Evolutionary conservation across 306 rosid genomes (phyloP).

Genomic region (Dalbergia cultrata): DNA sequence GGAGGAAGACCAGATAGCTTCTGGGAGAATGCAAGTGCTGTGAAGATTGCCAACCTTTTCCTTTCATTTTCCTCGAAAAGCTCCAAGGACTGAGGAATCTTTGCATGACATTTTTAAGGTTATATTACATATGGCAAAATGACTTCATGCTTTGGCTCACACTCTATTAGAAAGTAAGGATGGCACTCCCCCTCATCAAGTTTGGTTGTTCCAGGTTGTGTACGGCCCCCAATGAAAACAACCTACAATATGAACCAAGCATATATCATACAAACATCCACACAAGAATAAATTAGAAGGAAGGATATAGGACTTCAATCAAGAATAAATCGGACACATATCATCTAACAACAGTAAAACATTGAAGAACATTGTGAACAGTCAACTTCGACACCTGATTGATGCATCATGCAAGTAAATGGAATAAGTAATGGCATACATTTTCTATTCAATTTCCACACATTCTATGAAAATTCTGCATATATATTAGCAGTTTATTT

Average conservation of each 20-base stretch:
- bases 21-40: constrained; percentile 99
- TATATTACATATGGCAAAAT: constrained; percentile 89
- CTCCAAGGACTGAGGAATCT: constrained; percentile 96
- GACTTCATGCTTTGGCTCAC: constrained; percentile 81
- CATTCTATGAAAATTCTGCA: constrained; percentile 1
- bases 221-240: constrained; percentile 96
- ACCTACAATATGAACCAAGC: constrained; percentile 59
- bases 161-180: constrained; percentile 83
- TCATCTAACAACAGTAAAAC: constrained; percentile 1
- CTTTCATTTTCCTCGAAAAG: constrained; percentile 98
- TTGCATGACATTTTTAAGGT: constrained; percentile 97
- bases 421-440: constrained; percentile 15
- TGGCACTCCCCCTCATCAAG: constrained; percentile 99
- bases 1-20: constrained; percentile 99
- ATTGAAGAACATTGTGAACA: constrained; percentile 45
- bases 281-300: background rate
- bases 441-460: background rate
- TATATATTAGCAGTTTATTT: constrained; percentile 19
- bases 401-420: constrained; percentile 1
- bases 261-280: no score
- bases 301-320: constrained; percentile 61
- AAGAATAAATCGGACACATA: background rate
- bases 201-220: constrained; percentile 99
- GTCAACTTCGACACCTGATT: constrained; percentile 7
- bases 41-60: constrained; percentile 96